Base-by-base conservation (phyloP, 805 yeast genomes). In the Tetrapisispora arboricola region DNA sequence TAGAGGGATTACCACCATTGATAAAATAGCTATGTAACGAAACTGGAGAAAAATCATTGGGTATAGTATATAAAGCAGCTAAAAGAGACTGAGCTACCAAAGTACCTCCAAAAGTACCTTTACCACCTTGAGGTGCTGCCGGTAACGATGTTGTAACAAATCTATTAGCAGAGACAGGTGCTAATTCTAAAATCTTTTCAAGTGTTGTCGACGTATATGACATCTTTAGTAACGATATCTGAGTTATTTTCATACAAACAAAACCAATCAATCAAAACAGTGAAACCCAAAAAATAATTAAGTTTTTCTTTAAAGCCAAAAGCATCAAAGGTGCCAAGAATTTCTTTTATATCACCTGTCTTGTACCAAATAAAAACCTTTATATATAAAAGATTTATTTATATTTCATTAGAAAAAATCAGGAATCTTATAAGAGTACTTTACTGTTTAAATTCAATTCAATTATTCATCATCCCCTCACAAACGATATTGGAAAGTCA, bases 31-130 rank as follows among this genome's bases (percentile, higher is more conserved):
- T 69, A 53, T 80, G 87, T 42, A 78, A 60, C 10, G 84, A 72
- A 26, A 72, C 68, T 1, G 87, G 86, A 22, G 62, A 63, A 58
- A 72, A 73, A 17, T 57, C 49, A 2, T 48, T 54, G n/a, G 70
- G 67, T 6, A 75, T 65, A 7, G 76, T 71, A 37, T 69, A 65
- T 26, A 78, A 62, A 2, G 81, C 78, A 6, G 84, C 84, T 44
- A 72, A 56, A 3, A 80, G 58, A 2, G 85, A 65, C 49, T 80
- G 87, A 0, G 84, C 83, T 15, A 78, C 75, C 32, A 76, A 61
- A 16, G 78, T 75, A 9, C 88, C 87, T 2, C 87, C 87, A 61
- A 79, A 80, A 0, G 80, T 74, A 2, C 84, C 85, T 33, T 80
- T 62, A 2, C 83, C 80, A 0, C 75, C 71, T 6, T 63, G 64